Evolutionary conservation across 2,329 filamentous ascomycete genomes (phyloP), one percentile per base, ranked within the genome.

Genomic region (Xylariaceae sp.): DNA sequence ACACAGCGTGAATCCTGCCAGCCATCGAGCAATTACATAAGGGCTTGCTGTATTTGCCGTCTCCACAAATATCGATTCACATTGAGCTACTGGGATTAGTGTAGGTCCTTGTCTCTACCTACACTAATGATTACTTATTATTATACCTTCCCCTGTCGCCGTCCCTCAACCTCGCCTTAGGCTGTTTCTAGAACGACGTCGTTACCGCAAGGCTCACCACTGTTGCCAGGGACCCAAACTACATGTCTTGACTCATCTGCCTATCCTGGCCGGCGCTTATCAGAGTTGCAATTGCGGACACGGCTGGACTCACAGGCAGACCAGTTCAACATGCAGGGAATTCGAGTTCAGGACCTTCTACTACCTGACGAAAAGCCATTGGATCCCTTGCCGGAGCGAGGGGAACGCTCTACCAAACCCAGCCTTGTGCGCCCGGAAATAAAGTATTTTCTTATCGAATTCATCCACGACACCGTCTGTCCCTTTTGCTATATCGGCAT

Each of bases 401-500:
- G 47, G 15, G 39, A 49, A 30, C 12, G 13, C 40, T 32, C 21
- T 43, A 5, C 48, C 12, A 44, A 42, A 16, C 13, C 42, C 6
- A 21, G 29, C 19, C 16, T 40, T 21, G 32, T 16, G 21, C 13
- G 19, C 32, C 8, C 52, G 1, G 51, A 56, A 52, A 63, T 44
- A 30, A 74, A 49, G 5, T 56, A 63, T 46, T 68, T 78, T 59
- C 66, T 65, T 10, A 72, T 80, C 54, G 74, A 78, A 45, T 67
- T 79, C 43, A 75, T 79, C 59, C 67, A 74, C 36, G 79, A 81
- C 63, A 71, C 76, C 6, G 67, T 78, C 36, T 81, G 79, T 54
- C 76, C 78, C 3, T 80, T 76, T 70, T 79, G 75, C 60, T 81
- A 77, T 60, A 69, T 80, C 54, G 72, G 74, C 53, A 72, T 77